A percentile compares a stretch with the other conserved stretches of the same genome.
These are phyloP conservation scores for Globisporangium emineosum DNA, from an alignment of 352 stramenopile species.

Conservation along the genomic window DNA sequence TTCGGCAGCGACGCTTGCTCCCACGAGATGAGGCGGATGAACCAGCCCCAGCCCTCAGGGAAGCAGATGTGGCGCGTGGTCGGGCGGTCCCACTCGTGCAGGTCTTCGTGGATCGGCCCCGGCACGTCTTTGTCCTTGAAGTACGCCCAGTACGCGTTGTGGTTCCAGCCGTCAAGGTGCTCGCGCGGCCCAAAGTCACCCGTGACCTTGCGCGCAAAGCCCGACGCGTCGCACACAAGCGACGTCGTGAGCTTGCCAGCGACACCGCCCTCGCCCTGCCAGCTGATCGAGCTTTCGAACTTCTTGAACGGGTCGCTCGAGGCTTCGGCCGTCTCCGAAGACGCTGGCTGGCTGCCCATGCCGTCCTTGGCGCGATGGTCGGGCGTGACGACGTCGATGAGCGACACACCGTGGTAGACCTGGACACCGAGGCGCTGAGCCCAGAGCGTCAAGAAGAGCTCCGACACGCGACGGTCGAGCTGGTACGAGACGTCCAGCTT, in stretches of 20 bases:
- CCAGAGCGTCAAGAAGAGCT: background rate
- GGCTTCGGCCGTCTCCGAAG: background rate
- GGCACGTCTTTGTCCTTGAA: conserved; percentile 1
- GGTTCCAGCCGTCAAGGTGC: background rate
- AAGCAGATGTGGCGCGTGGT: conserved; percentile 5
- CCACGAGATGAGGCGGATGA: conserved; percentile 5
- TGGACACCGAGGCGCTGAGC: background rate
- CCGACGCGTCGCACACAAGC: background rate
- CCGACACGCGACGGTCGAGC: background rate
- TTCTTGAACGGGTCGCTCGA: background rate
- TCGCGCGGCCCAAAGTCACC: background rate
- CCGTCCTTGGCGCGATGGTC: background rate
- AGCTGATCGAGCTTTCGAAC: background rate
- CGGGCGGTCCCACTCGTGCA: background rate
- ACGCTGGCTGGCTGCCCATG: background rate
- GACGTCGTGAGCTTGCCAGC: background rate
- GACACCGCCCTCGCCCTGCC: background rate
- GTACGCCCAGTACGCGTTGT: conserved; percentile 5
- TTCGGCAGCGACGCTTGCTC: background rate
- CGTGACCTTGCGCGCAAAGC: background rate
- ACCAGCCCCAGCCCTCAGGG: conserved; percentile 1
- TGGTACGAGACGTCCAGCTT: background rate
- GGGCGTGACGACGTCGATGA: background rate
- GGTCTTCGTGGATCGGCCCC: background rate
- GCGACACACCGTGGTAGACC: conserved; percentile 1